These are phyloP conservation scores for Aspergillus heteromorphus DNA, from an alignment of 495 filamentous ascomycete genomes.

Conservation along the genomic window DNA sequence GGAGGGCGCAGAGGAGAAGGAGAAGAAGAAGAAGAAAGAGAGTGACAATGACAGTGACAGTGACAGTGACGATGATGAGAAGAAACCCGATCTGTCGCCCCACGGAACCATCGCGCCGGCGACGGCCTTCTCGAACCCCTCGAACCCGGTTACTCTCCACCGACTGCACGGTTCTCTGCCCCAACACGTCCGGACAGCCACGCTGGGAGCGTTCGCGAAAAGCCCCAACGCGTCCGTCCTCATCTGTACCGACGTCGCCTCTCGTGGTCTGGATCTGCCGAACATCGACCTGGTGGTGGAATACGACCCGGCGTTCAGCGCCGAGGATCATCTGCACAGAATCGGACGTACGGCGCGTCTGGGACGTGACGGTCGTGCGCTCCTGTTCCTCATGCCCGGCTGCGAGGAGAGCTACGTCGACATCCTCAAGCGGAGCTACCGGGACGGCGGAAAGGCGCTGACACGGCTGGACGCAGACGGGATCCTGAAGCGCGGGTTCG, in stretches of 20 bases:
- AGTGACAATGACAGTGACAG: constrained; percentile 17
- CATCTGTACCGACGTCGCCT: constrained; percentile 91
- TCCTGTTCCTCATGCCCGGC: constrained; percentile 85
- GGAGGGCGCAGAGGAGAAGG: constrained; percentile 20
- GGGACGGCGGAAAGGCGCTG: constrained; percentile 50
- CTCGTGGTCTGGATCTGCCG: constrained; percentile 87
- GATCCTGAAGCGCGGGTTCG: constrained; percentile 57
- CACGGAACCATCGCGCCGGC: constrained; percentile 49
- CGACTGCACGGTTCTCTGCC: constrained; percentile 91
- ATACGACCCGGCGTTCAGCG: constrained; percentile 88
- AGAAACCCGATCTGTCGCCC: constrained; percentile 24
- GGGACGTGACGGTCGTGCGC: constrained; percentile 78
- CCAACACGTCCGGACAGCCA: constrained; percentile 78
- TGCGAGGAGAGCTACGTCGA: constrained; percentile 84
- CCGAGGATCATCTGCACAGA: constrained; percentile 87
- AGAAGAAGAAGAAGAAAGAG: constrained; percentile 18
- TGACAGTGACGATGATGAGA: constrained; percentile 20
- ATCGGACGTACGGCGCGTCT: constrained; percentile 93
- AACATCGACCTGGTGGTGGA: constrained; percentile 92
- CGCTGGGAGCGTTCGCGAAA: constrained; percentile 68
- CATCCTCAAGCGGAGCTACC: constrained; percentile 56
- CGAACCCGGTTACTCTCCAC: constrained; percentile 63
- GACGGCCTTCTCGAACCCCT: constrained; percentile 42
- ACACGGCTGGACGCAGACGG: constrained; percentile 53
- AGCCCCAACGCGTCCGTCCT: constrained; percentile 65